Percentiles rank a stretch among this genome's conserved stretches.
Evolutionary conservation across 768 basidiomycete genomes (phyloP).

Genomic region (Butyriboletus loyo): DNA sequence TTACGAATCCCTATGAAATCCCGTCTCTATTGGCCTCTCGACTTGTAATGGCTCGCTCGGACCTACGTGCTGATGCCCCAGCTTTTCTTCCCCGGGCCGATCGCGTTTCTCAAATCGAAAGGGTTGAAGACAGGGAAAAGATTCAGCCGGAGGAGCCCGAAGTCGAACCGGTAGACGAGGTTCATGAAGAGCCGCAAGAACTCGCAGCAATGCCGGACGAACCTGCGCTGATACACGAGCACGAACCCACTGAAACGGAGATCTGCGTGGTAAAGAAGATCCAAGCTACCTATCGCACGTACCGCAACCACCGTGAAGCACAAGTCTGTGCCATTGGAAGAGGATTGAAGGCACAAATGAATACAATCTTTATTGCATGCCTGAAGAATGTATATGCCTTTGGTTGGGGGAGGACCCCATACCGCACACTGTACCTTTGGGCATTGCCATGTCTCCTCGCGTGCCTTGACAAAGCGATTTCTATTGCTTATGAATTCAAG

Average conservation of each 20-base stretch:
- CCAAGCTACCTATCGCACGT: constrained; percentile 15
- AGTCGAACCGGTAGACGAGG: constrained; percentile 4
- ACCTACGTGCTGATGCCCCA: constrained; percentile 13
- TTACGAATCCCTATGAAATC: constrained; percentile 28
- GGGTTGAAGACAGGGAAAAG: background rate
- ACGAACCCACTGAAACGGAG: constrained; percentile 27
- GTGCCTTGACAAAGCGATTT: constrained; percentile 37
- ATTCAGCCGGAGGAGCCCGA: background rate
- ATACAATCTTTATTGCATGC: constrained; percentile 29
- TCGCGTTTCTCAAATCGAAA: background rate
- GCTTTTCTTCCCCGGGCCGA: constrained; percentile 11
- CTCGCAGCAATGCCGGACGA: constrained; percentile 9
- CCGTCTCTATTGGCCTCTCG: constrained; percentile 25
- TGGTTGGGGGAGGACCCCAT: constrained; percentile 29
- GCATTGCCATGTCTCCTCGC: constrained; percentile 40
- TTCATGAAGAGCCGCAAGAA: constrained; percentile 13
- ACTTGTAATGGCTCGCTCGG: constrained; percentile 9
- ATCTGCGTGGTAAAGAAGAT: constrained; percentile 22
- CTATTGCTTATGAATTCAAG: constrained; percentile 29
- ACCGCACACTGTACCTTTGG: constrained; percentile 36
- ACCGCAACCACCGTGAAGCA: constrained; percentile 1
- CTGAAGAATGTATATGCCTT: constrained; percentile 24
- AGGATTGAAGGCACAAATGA: constrained; percentile 20
- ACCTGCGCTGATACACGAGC: constrained; percentile 12
- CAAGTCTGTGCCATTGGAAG: constrained; percentile 10